Conservation (phyloP, 1,139 yeast species). For the Yamadazyma diospyri region DNA sequence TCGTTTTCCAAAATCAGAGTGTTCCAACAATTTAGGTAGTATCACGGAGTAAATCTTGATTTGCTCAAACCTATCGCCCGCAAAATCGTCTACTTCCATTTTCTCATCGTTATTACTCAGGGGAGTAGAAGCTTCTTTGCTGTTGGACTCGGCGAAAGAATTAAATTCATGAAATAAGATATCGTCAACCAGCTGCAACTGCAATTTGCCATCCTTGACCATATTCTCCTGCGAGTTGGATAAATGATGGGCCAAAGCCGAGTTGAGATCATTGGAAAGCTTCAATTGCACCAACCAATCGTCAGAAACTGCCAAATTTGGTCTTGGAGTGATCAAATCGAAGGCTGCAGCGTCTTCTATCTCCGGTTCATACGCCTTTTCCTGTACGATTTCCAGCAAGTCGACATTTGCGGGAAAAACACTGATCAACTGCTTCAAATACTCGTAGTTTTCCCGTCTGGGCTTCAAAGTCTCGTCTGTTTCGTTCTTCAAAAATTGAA, state of each 20-base stretch:
- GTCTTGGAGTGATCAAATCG: constrained; percentile 27
- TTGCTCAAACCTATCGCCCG: constrained; percentile 11
- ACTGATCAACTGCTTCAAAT: constrained; percentile 33
- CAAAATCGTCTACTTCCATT: constrained; percentile 6
- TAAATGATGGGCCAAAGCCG: constrained; percentile 38
- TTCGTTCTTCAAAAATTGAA: background rate
- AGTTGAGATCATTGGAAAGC: constrained; percentile 51
- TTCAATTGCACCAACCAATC: constrained; percentile 66
- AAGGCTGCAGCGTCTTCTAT: constrained; percentile 30
- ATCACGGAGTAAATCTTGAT: constrained; percentile 10
- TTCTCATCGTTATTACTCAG: constrained; percentile 15
- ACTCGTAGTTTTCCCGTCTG: constrained; percentile 24
- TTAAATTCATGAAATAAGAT: constrained; percentile 53
- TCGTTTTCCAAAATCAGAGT: constrained; percentile 20
- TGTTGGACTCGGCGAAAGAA: constrained; percentile 17
- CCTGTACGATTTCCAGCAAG: constrained; percentile 46
- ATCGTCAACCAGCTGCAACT: constrained; percentile 41
- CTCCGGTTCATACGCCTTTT: constrained; percentile 70
- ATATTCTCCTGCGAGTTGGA: constrained; percentile 13
- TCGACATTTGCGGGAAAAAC: constrained; percentile 29
- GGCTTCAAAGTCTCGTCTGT: constrained; percentile 8
- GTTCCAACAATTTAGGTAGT: constrained; percentile 16
- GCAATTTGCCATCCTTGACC: constrained; percentile 18
- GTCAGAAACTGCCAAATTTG: constrained; percentile 46
- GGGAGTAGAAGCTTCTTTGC: constrained; percentile 23